Conservation (phyloP, 148 eudicot species). For the Pharnaceum exiguum region DNA sequence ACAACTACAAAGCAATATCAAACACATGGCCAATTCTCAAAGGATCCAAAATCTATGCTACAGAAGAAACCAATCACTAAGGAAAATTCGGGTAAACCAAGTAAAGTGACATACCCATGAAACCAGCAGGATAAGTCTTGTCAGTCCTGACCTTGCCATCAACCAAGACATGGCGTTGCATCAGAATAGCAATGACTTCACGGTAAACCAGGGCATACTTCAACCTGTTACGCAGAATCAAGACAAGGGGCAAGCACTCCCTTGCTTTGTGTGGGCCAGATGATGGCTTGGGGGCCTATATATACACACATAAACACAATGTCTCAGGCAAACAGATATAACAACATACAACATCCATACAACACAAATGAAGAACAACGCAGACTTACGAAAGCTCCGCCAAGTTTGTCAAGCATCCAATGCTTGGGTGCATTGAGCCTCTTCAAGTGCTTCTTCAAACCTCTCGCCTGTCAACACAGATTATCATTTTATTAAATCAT, state of each 20-base stretch:
- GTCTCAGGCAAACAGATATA: neutral
- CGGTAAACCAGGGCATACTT: conserved; percentile 54
- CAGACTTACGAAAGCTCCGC: conserved; percentile 41
- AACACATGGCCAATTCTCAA: too few relatives aligned
- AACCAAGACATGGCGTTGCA: conserved; percentile 52
- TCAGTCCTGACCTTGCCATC: conserved; percentile 50
- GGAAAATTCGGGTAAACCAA: neutral
- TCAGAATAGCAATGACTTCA: conserved; percentile 45
- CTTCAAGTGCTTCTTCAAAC: conserved; percentile 64
- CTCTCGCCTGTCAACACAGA: conserved; percentile 35
- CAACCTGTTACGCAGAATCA: conserved; percentile 49
- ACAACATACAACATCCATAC: neutral
- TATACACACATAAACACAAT: conserved; percentile 18
- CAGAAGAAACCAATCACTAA: neutral
- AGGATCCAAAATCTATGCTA: neutral
- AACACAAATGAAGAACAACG: neutral
- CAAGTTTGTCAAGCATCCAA: conserved; percentile 62
- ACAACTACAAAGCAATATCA: too few relatives aligned
- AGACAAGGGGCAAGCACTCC: conserved; percentile 53
- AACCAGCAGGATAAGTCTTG: conserved; percentile 47
- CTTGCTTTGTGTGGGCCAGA: conserved; percentile 61
- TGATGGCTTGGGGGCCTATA: conserved; percentile 59
- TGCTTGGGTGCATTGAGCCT: conserved; percentile 66
- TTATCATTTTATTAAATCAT: too few relatives aligned
- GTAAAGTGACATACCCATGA: conserved; percentile 38